A percentile compares a stretch with the other conserved stretches of the same genome.
phyloP scores from a whole-genome alignment of 2,329 filamentous ascomycete genomes.

The Xylariaceae sp. region DNA sequence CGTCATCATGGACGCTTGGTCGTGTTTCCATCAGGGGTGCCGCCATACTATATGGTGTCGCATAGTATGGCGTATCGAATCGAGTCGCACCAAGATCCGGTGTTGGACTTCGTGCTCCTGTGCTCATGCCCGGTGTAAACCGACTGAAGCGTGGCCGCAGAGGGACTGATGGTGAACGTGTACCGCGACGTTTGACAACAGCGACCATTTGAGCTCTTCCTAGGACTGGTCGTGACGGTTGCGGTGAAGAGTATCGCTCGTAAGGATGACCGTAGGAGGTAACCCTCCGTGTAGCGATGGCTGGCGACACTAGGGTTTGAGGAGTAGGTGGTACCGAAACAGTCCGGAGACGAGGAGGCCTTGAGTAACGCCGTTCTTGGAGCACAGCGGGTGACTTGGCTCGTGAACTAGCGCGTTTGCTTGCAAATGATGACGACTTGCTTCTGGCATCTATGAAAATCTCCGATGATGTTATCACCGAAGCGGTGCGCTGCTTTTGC shows the following conservation, averaged over 20 bases:
- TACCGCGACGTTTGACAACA: slow-evolving; percentile 44
- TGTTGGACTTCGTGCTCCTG: slow-evolving; percentile 42
- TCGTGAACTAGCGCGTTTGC: slow-evolving; percentile 34
- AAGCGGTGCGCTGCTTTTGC: slow-evolving; percentile 35
- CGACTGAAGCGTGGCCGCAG: slow-evolving; percentile 19
- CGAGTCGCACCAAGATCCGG: slow-evolving; percentile 34
- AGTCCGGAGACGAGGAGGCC: slow-evolving; percentile 49
- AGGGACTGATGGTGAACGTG: slow-evolving; percentile 55
- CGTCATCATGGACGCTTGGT: slow-evolving; percentile 25
- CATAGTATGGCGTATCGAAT: slow-evolving; percentile 60
- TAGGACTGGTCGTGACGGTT: slow-evolving; percentile 19
- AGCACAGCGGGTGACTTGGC: slow-evolving; percentile 38
- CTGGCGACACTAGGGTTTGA: slow-evolving; percentile 37
- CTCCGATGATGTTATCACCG: slow-evolving; percentile 39
- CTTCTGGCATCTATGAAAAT: slow-evolving; percentile 18
- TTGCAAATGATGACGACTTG: slow-evolving; percentile 35
- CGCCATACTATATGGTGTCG: slow-evolving; percentile 67
- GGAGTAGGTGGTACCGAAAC: slow-evolving; percentile 47
- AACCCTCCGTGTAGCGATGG: slow-evolving; percentile 42
- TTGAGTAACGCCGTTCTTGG: slow-evolving; percentile 39
- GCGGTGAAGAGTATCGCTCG: slow-evolving; percentile 38
- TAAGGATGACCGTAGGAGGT: slow-evolving; percentile 39
- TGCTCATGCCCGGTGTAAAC: slow-evolving; percentile 53
- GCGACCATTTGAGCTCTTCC: slow-evolving; percentile 22
- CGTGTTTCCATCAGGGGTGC: slow-evolving; percentile 43